Percentiles rank a stretch among this genome's conserved stretches.
phyloP scores from a whole-genome alignment of 805 yeast species.

The Schwanniomyces pseudopolymorphus region DNA sequence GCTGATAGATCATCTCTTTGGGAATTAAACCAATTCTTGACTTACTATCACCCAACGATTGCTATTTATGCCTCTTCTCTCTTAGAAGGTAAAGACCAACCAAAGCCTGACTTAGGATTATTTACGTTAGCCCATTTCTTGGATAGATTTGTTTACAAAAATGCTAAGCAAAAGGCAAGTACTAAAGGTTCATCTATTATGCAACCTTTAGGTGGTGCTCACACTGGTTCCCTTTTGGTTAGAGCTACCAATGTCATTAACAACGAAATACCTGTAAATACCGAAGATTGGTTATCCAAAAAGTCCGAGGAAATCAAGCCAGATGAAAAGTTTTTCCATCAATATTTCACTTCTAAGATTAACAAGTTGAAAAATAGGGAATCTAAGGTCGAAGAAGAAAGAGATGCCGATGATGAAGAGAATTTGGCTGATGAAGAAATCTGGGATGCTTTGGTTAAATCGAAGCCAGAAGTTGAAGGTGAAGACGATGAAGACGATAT shows the following conservation, averaged over 20 bases:
- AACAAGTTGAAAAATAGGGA: slow-evolving; percentile 28
- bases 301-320: slow-evolving; percentile 69
- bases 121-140: slow-evolving; percentile 87
- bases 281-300: slow-evolving; percentile 78
- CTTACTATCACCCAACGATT: slow-evolving; percentile 92
- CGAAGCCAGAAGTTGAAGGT: slow-evolving; percentile 69
- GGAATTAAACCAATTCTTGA: slow-evolving; percentile 74
- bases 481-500: slow-evolving; percentile 30
- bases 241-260: slow-evolving; percentile 50
- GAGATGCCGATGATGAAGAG: slow-evolving; percentile 41
- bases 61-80: slow-evolving; percentile 72
- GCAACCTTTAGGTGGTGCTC: slow-evolving; percentile 94
- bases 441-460: slow-evolving; percentile 76
- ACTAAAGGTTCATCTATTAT: slow-evolving; percentile 90
- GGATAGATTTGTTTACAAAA: slow-evolving; percentile 92
- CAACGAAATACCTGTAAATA: slow-evolving; percentile 69
- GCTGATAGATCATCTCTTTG: slow-evolving; percentile 81
- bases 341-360: slow-evolving; percentile 71
- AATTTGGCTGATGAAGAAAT: slow-evolving; percentile 67
- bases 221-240: slow-evolving; percentile 67
- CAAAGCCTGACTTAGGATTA: slow-evolving; percentile 87
- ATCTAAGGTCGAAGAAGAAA: slow-evolving; percentile 14
- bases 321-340: slow-evolving; percentile 85
- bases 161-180: slow-evolving; percentile 73
- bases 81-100: slow-evolving; percentile 47